Evolutionary conservation across 75 land plant species (phyloP), one percentile per base, ranked within the genome.

Genomic region (Selaginella moellendorffii): DNA sequence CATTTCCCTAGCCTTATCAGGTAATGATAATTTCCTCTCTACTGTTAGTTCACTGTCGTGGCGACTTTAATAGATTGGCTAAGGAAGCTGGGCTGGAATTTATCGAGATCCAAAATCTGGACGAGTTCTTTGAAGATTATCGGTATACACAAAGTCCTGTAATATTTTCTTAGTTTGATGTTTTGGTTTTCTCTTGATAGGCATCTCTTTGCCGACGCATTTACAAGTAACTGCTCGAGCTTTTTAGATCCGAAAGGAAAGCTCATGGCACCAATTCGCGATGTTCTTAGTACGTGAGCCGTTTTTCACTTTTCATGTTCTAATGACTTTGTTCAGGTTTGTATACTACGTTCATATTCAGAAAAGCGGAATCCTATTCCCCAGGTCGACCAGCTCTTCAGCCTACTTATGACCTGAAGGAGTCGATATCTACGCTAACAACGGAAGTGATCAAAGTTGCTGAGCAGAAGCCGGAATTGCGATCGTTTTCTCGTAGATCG

Each of bases 1-100:
- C 99, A 95, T 73, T 95, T 95, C 61, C 99, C 99, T 61, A 95
- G 99, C 65, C 73, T 95, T 26, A 85, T 95, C 72, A 83, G 98
- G 98, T 89, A 68, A 31, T 23, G 29, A 14, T 31, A 0, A 26
- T 52, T 17, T 42, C n/a, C 0, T n/a, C 1, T 27, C 10, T 42
- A 31, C 19, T 24, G 20, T 23, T 36, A 2, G 19, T 23, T 14
- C 51, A 2, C 5, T 56, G 59, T n/a, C 18, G 18, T 10, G 18
- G 18, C 18, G 8, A 42, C 69, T 54, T 54, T 9, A 25, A n/a
- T 80, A 93, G 99, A 82, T 71, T 86, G 52, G 96, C 99, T 31
- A 79, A 83, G 76, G 99, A 95, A 27, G 88, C 80, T 56, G 97
- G 97, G 29, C 77, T 95, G 63, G 97, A 95, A 61, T 86, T 76